phyloP scores from a whole-genome alignment of 1,139 yeast genomes.

The Suhomyces ambrosiae region DNA sequence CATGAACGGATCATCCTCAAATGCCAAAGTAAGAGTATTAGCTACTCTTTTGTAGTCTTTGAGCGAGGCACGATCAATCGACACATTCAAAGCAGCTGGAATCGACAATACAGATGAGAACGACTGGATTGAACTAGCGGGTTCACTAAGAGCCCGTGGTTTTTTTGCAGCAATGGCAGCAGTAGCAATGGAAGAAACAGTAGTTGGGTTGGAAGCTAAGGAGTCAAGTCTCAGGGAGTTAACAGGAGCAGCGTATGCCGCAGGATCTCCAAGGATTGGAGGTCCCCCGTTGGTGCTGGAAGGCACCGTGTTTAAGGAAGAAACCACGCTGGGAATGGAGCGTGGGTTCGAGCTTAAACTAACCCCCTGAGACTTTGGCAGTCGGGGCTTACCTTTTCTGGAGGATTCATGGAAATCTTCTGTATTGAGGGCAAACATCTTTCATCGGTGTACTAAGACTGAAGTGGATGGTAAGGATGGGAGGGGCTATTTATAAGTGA shows the following conservation, averaged over 20 bases:
- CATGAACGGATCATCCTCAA: conserved; percentile 45
- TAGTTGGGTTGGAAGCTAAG: conserved; percentile 2
- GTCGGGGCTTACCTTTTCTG: conserved; percentile 44
- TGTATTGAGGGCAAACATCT: conserved; percentile 30
- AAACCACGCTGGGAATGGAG: conserved; percentile 7
- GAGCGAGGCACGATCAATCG: conserved; percentile 32
- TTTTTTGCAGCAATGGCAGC: conserved; percentile 5
- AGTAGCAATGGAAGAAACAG: conserved; percentile 5
- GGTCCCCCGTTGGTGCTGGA: conserved; percentile 8
- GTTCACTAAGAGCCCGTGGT: conserved; percentile 9
- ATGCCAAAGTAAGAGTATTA: conserved; percentile 39
- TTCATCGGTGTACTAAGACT: conserved; percentile 17
- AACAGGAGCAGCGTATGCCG: conserved; percentile 7
- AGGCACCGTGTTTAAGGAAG: conserved; percentile 4
- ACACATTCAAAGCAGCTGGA: conserved; percentile 28
- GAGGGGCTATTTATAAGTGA: too few relatives aligned
- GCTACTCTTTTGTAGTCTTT: conserved; percentile 44
- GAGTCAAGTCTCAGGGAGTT: conserved; percentile 19
- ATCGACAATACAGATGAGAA: conserved; percentile 17
- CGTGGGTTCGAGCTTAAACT: conserved; percentile 13
- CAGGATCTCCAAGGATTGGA: conserved; percentile 1
- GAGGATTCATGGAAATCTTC: conserved; percentile 42
- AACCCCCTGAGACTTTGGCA: conserved; percentile 45
- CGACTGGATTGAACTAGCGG: conserved; percentile 9
- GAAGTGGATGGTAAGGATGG: too few relatives aligned